Conservation (phyloP, 1,284 basidiomycete genomes). For the Ceraceosorus guamensis region DNA sequence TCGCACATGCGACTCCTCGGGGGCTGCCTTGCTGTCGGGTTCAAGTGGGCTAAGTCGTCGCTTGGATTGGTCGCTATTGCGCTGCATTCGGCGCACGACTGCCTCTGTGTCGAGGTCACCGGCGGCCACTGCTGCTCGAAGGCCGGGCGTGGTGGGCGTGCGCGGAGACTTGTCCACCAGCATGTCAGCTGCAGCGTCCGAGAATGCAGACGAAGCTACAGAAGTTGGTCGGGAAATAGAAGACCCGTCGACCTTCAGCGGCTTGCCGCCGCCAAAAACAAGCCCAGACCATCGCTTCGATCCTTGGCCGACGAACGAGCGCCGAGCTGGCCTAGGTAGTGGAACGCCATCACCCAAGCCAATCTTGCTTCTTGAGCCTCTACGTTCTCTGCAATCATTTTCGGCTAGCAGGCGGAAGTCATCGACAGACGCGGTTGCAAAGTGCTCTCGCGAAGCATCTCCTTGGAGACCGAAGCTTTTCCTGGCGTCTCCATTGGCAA, state of each 20-base stretch:
- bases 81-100: background rate
- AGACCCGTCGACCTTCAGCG: background rate
- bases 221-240: background rate
- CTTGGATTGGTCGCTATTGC: background rate
- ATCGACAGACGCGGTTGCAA: background rate
- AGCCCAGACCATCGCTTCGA: background rate
- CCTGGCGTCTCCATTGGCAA: too few species aligned
- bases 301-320: background rate
- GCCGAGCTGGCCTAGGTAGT: background rate
- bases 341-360: background rate
- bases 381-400: background rate
- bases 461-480: background rate
- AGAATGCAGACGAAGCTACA: background rate
- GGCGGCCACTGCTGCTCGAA: too few species aligned
- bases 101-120: background rate
- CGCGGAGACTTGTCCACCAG: background rate
- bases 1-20: background rate
- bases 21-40: background rate
- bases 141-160: background rate
- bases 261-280: background rate
- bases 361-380: background rate
- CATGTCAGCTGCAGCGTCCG: background rate
- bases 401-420: background rate
- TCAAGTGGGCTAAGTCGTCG: background rate
- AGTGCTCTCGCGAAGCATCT: background rate